These are phyloP conservation scores for Chaetomium sp. DNA, from an alignment of 2,329 filamentous ascomycete species.

Conservation along the genomic window DNA sequence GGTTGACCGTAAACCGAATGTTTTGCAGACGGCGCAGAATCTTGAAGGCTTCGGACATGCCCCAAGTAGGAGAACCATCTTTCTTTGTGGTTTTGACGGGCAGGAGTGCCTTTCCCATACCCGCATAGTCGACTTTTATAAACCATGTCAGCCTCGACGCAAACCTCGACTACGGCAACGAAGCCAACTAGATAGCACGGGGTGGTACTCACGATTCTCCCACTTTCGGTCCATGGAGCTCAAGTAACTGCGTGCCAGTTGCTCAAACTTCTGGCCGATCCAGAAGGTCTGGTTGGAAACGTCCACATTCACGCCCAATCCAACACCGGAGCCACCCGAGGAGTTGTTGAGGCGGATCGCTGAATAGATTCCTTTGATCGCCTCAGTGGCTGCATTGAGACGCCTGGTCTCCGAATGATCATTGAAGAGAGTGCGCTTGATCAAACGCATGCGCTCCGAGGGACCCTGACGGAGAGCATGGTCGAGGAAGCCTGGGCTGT, in stretches of 20 bases:
- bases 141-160: not conserved
- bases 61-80: constrained; percentile 15
- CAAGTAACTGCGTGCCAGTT: constrained; percentile 30
- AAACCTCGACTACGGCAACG: not conserved
- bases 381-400: constrained; percentile 57
- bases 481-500: constrained; percentile 64
- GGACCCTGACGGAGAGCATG: constrained; percentile 81
- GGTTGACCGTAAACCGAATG: constrained; percentile 50
- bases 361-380: constrained; percentile 83
- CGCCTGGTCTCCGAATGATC: constrained; percentile 39
- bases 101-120: constrained; percentile 28
- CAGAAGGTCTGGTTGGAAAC: constrained; percentile 91
- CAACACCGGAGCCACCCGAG: constrained; percentile 42
- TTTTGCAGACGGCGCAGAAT: constrained; percentile 48
- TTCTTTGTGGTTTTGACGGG: constrained; percentile 28
- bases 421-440: constrained; percentile 81
- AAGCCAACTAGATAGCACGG: not conserved
- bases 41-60: constrained; percentile 47
- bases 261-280: constrained; percentile 39
- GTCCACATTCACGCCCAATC: constrained; percentile 79
- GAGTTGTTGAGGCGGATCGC: constrained; percentile 68
- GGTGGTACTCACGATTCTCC: constrained; percentile 21
- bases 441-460: constrained; percentile 56
- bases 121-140: constrained; percentile 27
- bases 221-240: constrained; percentile 22